Base-by-base conservation (phyloP, 768 basidiomycete species). In the Russula olivacea region DNA sequence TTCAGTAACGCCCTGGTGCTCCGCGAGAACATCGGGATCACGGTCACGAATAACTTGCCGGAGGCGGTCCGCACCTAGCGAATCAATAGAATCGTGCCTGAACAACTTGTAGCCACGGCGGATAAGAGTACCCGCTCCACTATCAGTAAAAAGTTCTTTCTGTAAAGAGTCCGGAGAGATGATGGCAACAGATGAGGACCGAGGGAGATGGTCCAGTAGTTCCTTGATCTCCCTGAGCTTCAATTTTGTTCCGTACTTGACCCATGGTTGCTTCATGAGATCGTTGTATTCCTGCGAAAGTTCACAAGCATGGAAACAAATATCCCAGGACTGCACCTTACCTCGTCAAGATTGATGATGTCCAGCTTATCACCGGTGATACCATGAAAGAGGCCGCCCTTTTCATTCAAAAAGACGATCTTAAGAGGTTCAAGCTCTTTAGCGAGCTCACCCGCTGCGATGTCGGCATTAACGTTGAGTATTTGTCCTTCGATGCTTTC, bases 181-280 rank as follows among this genome's bases (percentile, higher is more conserved):
- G 76, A 99, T 93, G 68, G 97, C 96, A 56, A 99, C 97, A 43
- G 95, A 98, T 19, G 96, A 97, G 3, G 97, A 90, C 62, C 97
- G 94, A 17, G 97, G 97, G 66, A 98, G 92, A 77, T 95, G 89
- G 72, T 98, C 97, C 49, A 99, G 84, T 58, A 99, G 87, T 71
- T 98, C 97, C 77, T 99, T 99, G 82, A 99, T 98, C 75, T 98
- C 96, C 67, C 97, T 89, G 61, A 99, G 83, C 78, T 98, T 98
- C 74, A 99, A 90, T 76, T 99, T 99, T 67, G 96, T 98, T 64
- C 96, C 97, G 73, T 86, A 98, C 74, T 97, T 97, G 75, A 99
- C 96, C 97, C 97, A 99, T 7, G 94, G 83, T 76, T 98, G 90
- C 71, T 94, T 95, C 94, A 98, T 91, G 62, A 99, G 86, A 25